Evolutionary conservation across 345 rosid species (phyloP), one percentile per base, ranked within the genome.

Genomic region (Syzygium aromaticum): DNA sequence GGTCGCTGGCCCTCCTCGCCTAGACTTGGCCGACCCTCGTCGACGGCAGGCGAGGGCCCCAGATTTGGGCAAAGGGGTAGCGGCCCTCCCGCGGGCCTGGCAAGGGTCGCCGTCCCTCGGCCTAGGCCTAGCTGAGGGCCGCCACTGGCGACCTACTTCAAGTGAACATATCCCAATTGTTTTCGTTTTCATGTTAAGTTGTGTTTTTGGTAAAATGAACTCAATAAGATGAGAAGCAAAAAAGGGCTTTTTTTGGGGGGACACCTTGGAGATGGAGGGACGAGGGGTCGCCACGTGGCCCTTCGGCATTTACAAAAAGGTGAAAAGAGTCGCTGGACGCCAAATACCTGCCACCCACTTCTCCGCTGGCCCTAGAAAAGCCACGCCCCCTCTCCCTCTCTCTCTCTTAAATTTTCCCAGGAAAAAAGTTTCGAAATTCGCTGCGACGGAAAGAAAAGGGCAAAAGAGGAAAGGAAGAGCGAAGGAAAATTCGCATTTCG

Each of bases 351-450:
- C 77, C 87, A 87, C 63, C 89, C 67, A 73, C 90, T 7, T 11
- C 54, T 64, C 67, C 88, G 88, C 90, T 90, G 89, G 90, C 90
- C 86, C 90, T 52, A 80, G 59, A 13, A 13, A 59, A 27, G 30
- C 2, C 64, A 8, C 14, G 11, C 59, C 9, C 87, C 25, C 67
- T 77, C 43, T 5, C 33, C 0, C 53, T 86, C 46, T 84, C 33
- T 78, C 54, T 56, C 78, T 57, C 87, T 61, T 17, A 27, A 30
- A 30, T 30, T 73, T 73, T 73, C 80, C 21, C 80, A 73, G 80
- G 22, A 67, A 73, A 73, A 73, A 56, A 21, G 52, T 51, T 22
- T 23, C 61, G 61, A 56, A 23, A 56, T 10, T 10, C 61, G 61
- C 61, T 56, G 13, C 10, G n/a, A 23, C 61, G 10, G 61, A 19